Base-by-base conservation (phyloP, 768 basidiomycete species). In the Butyriboletus loyo region DNA sequence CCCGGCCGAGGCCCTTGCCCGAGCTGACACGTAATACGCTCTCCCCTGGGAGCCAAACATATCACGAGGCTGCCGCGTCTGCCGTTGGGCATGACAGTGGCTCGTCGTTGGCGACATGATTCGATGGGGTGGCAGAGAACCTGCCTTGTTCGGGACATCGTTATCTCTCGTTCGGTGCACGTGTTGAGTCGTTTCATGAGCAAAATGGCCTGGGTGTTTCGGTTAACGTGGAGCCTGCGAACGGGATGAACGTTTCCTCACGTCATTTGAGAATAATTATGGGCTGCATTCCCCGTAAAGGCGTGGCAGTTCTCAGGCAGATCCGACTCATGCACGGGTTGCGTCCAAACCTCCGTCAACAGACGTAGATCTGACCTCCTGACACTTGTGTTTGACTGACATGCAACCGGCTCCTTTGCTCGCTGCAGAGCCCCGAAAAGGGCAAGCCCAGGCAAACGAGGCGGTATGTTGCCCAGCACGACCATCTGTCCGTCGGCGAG, bases 261-360 rank as follows among this genome's bases (percentile, higher is more conserved):
- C 62, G 62, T 64, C 56, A 58, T 50, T 32, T 52, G 32, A 50
- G 52, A 52, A 57, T 32, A 48, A 45, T 53, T 57, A 56, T 49
- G 28, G 41, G 41, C 44, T 46, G 32, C 3, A 46, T 51, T 56
- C 56, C 56, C 63, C 49, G 51, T 58, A 58, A 43, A 21, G 45
- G 52, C 7, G 45, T 49, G 49, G 38, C 35, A 49, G 40, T 65
- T 65, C 64, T 68, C 66, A 68, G 61, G 53, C 58, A 66, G 65
- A 66, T 66, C 65, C 66, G 65, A 63, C 56, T 58, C 37, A 15
- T 53, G 42, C 53, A 51, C 41, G 34, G 43, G 36, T 43, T 60
- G 34, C 37, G 9, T 47, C 36, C 55, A 50, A 52, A 49, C 49
- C 52, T 7, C 53, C 59, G 53, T 42, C 58, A 61, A 51, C 48